These are phyloP conservation scores for Reticulascus tulasneorum DNA, from an alignment of 2,329 filamentous ascomycete species.

Conservation along the genomic window DNA sequence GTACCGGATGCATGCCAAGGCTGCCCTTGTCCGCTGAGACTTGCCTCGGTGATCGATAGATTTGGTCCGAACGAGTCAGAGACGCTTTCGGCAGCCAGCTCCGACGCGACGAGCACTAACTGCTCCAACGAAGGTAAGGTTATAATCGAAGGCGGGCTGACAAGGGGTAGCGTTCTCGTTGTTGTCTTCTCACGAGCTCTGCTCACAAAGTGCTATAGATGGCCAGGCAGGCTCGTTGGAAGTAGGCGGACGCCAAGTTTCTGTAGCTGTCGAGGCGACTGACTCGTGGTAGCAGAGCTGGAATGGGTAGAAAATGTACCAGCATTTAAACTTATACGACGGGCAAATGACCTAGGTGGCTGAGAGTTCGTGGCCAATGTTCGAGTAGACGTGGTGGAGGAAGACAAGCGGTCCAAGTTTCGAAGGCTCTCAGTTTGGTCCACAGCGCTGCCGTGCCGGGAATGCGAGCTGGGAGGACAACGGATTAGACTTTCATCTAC, in stretches of 20 bases:
- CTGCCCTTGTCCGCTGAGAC: background rate
- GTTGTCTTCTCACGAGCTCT: constrained; percentile 2
- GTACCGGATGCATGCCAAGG: constrained; percentile 11
- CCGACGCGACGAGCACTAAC: background rate
- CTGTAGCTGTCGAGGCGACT: background rate
- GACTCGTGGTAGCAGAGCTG: background rate
- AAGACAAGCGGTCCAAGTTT: constrained; percentile 47
- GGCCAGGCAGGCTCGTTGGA: constrained; percentile 4
- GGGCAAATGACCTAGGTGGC: background rate
- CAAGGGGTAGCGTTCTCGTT: background rate
- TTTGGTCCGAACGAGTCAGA: background rate
- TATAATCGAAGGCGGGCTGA: background rate
- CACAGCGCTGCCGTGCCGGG: constrained; percentile 31
- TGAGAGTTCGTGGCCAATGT: constrained; percentile 5
- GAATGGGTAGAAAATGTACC: background rate
- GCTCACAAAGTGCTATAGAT: background rate
- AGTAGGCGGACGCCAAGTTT: constrained; percentile 2
- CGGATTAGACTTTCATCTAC: background rate
- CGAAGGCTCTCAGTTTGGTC: constrained; percentile 34
- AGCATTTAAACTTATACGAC: constrained; percentile 6
- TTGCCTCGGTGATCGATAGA: background rate
- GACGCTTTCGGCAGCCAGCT: background rate
- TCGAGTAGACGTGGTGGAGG: constrained; percentile 42
- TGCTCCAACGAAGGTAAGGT: background rate
- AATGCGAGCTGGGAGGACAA: constrained; percentile 11